Conservation (phyloP, 164 flowering plant species). For the Vitis labrusca region DNA sequence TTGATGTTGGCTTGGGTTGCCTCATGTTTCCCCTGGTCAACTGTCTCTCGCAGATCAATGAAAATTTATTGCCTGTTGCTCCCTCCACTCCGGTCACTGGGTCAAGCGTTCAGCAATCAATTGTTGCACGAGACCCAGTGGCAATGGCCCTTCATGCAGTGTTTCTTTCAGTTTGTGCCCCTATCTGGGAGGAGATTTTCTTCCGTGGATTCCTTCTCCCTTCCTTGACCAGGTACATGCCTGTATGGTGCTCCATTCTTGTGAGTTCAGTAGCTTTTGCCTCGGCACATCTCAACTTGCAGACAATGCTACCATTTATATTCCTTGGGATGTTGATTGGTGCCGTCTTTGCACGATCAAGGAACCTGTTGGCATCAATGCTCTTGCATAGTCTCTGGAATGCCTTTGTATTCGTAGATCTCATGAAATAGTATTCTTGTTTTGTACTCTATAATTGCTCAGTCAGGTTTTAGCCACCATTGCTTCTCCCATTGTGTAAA, state of each 20-base stretch:
- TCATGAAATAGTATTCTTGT: not conserved
- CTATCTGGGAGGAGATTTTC: conserved; percentile 95
- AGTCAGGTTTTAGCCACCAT: not conserved
- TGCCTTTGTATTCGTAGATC: not conserved
- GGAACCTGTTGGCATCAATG: conserved; percentile 83
- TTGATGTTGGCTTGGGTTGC: conserved; percentile 85
- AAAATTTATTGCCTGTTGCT: conserved; percentile 64
- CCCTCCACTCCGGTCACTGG: conserved; percentile 69
- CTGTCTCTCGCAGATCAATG: conserved; percentile 82
- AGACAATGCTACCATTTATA: conserved; percentile 86
- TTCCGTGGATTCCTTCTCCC: conserved; percentile 96
- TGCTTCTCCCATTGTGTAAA: not conserved
- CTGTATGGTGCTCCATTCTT: conserved; percentile 85
- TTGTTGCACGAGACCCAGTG: conserved; percentile 84
- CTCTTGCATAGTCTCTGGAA: conserved; percentile 97
- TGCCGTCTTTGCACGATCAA: conserved; percentile 66
- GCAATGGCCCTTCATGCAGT: conserved; percentile 90
- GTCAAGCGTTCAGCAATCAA: conserved; percentile 93
- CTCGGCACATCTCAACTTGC: conserved; percentile 90
- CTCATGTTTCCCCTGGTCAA: conserved; percentile 93
- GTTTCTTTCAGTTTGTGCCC: conserved; percentile 91
- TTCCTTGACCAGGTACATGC: conserved; percentile 92
- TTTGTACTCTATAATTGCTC: not conserved
- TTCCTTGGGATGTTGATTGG: conserved; percentile 94
- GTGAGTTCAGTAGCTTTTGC: conserved; percentile 89